Percentiles rank a stretch among this genome's conserved stretches.
Evolutionary conservation across 371 early-diverging fungal species (phyloP).

Genomic region (Saksenaea vasiformis): DNA sequence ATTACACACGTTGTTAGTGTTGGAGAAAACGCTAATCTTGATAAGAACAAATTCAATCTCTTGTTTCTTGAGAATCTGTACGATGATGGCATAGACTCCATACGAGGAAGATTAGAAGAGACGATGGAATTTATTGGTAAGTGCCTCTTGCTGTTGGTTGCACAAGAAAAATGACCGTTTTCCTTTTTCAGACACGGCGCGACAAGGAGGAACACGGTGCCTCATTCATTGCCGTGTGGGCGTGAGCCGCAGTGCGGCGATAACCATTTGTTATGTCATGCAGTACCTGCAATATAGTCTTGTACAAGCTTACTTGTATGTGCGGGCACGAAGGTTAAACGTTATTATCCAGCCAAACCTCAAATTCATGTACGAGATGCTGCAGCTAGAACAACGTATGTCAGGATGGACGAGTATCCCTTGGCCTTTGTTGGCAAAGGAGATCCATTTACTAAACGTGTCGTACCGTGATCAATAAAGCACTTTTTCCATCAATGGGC

Average conservation of each 20-base stretch:
- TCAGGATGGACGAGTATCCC: slow-evolving; percentile 24
- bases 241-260: slow-evolving; percentile 67
- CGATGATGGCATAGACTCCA: slow-evolving; percentile 68
- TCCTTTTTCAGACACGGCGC: slow-evolving; percentile 33
- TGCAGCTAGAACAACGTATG: slow-evolving; percentile 61
- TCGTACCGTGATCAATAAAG: slow-evolving; percentile 28
- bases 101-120: slow-evolving; percentile 49
- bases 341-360: slow-evolving; percentile 75
- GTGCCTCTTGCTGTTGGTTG: slow-evolving; percentile 3
- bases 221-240: slow-evolving; percentile 71
- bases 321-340: slow-evolving; percentile 65
- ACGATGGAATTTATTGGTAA: slow-evolving; percentile 63
- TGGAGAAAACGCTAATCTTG: slow-evolving; percentile 59
- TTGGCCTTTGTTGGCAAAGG: slow-evolving; percentile 44
- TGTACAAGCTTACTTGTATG: slow-evolving; percentile 62
- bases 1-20: slow-evolving; percentile 67
- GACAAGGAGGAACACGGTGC: slow-evolving; percentile 28
- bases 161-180: background rate
- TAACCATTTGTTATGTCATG: slow-evolving; percentile 70
- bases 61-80: slow-evolving; percentile 60
- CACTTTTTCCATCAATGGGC: background rate
- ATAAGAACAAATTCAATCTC: slow-evolving; percentile 29
- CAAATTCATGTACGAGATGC: slow-evolving; percentile 67
- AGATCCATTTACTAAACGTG: slow-evolving; percentile 40
- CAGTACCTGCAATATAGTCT: slow-evolving; percentile 48